Evolutionary conservation across 2,329 filamentous ascomycete species (phyloP).

Genomic region (Eutypella sp.): DNA sequence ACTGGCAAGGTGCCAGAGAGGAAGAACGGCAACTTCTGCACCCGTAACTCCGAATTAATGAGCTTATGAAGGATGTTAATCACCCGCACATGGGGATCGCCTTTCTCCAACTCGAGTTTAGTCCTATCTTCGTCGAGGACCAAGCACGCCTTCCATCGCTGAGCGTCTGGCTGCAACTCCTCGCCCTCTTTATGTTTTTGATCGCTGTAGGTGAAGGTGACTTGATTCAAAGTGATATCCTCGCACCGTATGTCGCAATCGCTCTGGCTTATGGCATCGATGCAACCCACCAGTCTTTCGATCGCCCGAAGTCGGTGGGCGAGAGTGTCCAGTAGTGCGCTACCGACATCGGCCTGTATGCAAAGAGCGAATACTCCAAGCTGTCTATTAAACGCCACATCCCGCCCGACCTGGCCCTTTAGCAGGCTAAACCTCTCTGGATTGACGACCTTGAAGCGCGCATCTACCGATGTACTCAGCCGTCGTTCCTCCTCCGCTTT

Average conservation of each 20-base stretch:
- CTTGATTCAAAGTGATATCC: conserved; percentile 54
- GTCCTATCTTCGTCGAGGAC: conserved; percentile 52
- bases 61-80: conserved; percentile 54
- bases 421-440: conserved; percentile 52
- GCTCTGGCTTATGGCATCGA: conserved; percentile 58
- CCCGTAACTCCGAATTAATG: conserved; percentile 37
- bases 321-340: conserved; percentile 54
- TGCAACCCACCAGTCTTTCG: conserved; percentile 64
- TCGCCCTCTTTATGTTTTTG: conserved; percentile 15
- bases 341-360: conserved; percentile 54
- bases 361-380: conserved; percentile 60
- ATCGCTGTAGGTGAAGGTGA: conserved; percentile 64
- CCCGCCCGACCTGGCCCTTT: conserved; percentile 49
- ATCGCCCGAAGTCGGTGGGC: conserved; percentile 59
- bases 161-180: conserved; percentile 11
- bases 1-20: conserved; percentile 60
- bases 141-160: conserved; percentile 50
- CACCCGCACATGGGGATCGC: conserved; percentile 64
- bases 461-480: conserved; percentile 43
- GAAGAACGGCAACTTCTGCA: conserved; percentile 47
- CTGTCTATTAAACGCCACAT: conserved; percentile 56
- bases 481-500: conserved; percentile 12
- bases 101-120: conserved; percentile 52
- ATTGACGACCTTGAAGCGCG: conserved; percentile 49
- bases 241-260: conserved; percentile 52